phyloP scores from a whole-genome alignment of 495 filamentous ascomycete species.

The Saxophila tyrrhenica region DNA sequence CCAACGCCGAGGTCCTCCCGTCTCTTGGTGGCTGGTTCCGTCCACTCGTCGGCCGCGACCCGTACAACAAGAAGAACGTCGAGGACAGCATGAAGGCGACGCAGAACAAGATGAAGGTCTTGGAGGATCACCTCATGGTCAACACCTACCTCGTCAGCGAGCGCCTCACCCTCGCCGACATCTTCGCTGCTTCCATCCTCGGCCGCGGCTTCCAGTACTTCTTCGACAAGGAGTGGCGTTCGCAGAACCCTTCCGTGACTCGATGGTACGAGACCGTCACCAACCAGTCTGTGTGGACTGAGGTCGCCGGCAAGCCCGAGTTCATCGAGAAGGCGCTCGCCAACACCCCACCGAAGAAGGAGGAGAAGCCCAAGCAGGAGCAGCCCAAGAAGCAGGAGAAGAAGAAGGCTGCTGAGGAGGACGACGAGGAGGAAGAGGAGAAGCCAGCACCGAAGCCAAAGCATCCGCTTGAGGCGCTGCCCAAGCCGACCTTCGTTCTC shows the following conservation, averaged over 20 bases:
- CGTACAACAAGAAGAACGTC: constrained; percentile 96
- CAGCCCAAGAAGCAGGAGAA: constrained; percentile 42
- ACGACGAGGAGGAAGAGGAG: constrained; percentile 59
- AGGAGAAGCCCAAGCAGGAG: constrained; percentile 43
- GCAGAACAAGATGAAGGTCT: constrained; percentile 52
- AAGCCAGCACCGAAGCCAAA: constrained; percentile 76
- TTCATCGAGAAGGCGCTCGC: constrained; percentile 79
- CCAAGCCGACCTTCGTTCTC: constrained; percentile 64
- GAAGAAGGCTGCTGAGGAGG: constrained; percentile 42
- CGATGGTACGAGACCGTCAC: constrained; percentile 91
- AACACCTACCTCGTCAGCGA: constrained; percentile 98
- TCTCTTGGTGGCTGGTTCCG: constrained; percentile 73
- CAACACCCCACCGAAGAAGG: constrained; percentile 85
- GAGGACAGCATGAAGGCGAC: constrained; percentile 62
- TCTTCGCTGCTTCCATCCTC: constrained; percentile 69
- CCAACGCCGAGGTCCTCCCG: constrained; percentile 73
- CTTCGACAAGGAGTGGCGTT: constrained; percentile 79
- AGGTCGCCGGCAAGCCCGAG: constrained; percentile 57
- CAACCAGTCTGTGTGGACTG: constrained; percentile 82
- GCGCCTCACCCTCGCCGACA: constrained; percentile 89
- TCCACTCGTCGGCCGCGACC: constrained; percentile 67
- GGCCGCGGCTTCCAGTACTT: constrained; percentile 76
- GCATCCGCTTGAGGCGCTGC: constrained; percentile 85
- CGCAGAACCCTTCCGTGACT: constrained; percentile 66
- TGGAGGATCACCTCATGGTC: constrained; percentile 77